phyloP scores from a whole-genome alignment of 148 eudicot genomes.

The Heliamphora exappendiculata region DNA sequence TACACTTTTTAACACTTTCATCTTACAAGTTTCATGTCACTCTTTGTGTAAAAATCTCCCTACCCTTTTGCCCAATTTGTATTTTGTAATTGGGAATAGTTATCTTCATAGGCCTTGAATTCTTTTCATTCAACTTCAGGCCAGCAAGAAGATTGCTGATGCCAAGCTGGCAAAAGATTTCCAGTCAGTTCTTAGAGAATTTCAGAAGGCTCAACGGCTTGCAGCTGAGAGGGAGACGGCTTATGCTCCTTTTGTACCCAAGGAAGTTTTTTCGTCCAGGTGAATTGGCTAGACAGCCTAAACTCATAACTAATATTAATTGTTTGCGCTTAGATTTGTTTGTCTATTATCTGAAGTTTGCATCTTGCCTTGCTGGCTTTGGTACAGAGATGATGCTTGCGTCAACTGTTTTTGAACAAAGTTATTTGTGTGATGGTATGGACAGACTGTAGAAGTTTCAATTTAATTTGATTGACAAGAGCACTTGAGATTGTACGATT shows the following conservation, averaged over 20 bases:
- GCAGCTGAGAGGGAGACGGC: constrained; percentile 49
- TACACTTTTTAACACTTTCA: background rate
- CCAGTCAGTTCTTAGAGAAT: constrained; percentile 45
- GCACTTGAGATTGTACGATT: no score
- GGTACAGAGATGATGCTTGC: background rate
- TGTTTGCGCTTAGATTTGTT: background rate
- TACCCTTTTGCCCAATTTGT: background rate
- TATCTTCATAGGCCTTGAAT: constrained; percentile 5
- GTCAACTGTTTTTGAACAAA: background rate
- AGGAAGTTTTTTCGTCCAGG: constrained; percentile 24
- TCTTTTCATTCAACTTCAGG: constrained; percentile 24
- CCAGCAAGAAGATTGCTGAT: constrained; percentile 46
- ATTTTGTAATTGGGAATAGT: background rate
- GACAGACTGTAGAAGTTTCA: no score
- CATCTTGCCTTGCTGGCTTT: background rate
- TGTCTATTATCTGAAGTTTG: background rate
- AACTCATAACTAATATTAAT: background rate
- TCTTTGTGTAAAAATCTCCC: background rate
- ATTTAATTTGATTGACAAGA: no score
- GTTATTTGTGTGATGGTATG: no score
- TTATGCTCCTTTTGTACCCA: constrained; percentile 35
- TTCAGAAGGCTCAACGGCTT: constrained; percentile 49
- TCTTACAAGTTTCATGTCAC: background rate
- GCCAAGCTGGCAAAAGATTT: constrained; percentile 53
- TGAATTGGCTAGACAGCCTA: constrained; percentile 6